phyloP scores from a whole-genome alignment of 768 basidiomycete species.

The Tubosaeta sp. region DNA sequence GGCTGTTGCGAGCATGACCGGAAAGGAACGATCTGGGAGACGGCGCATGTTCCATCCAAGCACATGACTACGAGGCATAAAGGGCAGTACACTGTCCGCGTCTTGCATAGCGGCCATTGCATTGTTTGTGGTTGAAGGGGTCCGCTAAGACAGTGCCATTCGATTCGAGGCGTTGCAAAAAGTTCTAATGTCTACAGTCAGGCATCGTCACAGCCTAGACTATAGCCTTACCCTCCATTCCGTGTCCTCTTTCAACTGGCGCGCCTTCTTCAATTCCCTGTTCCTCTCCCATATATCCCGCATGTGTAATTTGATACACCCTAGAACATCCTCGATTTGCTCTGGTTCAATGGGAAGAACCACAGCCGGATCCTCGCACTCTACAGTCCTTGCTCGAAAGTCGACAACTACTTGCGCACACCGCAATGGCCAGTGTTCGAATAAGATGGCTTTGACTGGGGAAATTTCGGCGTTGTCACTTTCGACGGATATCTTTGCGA shows the following conservation, averaged over 20 bases:
- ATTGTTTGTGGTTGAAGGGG: neutral
- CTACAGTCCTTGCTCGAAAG: constrained; percentile 13
- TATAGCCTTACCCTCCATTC: constrained; percentile 14
- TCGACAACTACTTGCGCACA: constrained; percentile 15
- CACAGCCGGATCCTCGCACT: constrained; percentile 8
- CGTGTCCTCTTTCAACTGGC: no score
- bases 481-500: no score
- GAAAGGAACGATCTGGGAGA: constrained; percentile 11
- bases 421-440: constrained; percentile 3
- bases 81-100: constrained; percentile 4
- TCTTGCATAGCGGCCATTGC: constrained; percentile 16
- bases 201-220: neutral
- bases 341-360: constrained; percentile 15
- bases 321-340: constrained; percentile 14
- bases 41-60: constrained; percentile 12
- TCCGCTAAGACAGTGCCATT: neutral
- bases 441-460: constrained; percentile 15
- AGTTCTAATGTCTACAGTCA: constrained; percentile 10
- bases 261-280: no score
- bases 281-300: constrained; percentile 7
- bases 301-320: constrained; percentile 13
- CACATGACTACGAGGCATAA: constrained; percentile 15
- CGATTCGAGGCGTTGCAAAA: constrained; percentile 13
- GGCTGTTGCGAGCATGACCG: constrained; percentile 16
- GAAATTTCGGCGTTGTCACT: neutral